Evolutionary conservation across 2,329 filamentous ascomycete species (phyloP).

Genomic region (Fusarium sp.): DNA sequence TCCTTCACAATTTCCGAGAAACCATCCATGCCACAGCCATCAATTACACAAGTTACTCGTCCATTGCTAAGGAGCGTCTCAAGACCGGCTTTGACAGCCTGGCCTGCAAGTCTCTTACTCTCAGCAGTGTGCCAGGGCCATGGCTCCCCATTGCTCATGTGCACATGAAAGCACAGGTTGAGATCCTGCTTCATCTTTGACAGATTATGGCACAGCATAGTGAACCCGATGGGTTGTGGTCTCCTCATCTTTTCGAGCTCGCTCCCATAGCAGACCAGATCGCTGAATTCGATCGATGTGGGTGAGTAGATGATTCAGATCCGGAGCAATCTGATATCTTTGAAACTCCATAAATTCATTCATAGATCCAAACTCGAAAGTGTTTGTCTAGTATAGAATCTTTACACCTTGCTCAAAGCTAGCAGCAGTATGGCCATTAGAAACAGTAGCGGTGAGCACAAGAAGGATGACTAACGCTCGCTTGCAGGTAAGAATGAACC

Average conservation of each 20-base stretch:
- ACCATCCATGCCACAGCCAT: not conserved
- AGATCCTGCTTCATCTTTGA: not conserved
- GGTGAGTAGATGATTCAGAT: not conserved
- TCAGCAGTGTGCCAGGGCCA: not conserved
- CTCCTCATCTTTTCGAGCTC: not conserved
- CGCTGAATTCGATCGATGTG: not conserved
- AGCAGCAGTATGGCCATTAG: not conserved
- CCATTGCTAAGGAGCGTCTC: not conserved
- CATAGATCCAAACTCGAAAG: not conserved
- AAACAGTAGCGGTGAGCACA: not conserved
- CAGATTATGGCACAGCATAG: not conserved
- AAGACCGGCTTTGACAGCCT: not conserved
- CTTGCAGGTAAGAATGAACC: constrained; percentile 10
- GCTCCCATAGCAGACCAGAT: not conserved
- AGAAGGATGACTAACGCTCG: not conserved
- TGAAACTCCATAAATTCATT: not conserved
- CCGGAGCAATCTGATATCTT: not conserved
- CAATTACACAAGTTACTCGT: not conserved
- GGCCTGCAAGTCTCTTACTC: not conserved
- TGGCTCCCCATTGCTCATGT: not conserved
- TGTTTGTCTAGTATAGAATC: not conserved
- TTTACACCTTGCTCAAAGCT: not conserved
- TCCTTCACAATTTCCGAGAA: not conserved
- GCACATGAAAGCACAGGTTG: not conserved
- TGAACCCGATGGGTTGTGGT: not conserved